These are phyloP conservation scores for Astragalus glycyphyllos DNA, from an alignment of 306 rosid species.

Conservation along the genomic window DNA sequence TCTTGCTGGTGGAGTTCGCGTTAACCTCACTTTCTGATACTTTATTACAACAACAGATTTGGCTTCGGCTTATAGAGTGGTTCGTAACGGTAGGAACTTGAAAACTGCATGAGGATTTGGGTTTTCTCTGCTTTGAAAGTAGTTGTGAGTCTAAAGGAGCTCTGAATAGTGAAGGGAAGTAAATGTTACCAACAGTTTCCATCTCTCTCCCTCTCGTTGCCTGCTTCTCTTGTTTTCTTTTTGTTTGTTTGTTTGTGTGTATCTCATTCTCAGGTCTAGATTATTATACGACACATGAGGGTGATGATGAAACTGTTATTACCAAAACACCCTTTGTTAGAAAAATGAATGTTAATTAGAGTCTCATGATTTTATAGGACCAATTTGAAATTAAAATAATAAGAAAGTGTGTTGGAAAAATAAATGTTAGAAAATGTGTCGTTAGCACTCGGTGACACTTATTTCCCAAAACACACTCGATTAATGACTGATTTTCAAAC, in stretches of 20 bases:
- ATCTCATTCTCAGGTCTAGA: neutral
- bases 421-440: too few relatives aligned
- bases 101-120: constrained; percentile 35
- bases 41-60: constrained; percentile 58
- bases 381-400: too few relatives aligned
- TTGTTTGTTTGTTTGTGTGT: neutral
- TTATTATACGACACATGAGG: constrained; percentile 15
- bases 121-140: constrained; percentile 42
- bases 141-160: constrained; percentile 43
- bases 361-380: too few relatives aligned
- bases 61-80: constrained; percentile 34
- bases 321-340: constrained; percentile 43
- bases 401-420: too few relatives aligned
- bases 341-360: too few relatives aligned
- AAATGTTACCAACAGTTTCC: constrained; percentile 50
- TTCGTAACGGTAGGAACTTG: constrained; percentile 40
- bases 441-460: too few relatives aligned
- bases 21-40: constrained; percentile 64
- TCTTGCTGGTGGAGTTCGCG: constrained; percentile 47
- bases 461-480: too few relatives aligned
- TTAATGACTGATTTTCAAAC: too few relatives aligned
- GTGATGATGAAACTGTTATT: constrained; percentile 10
- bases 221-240: constrained; percentile 2
- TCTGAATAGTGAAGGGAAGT: constrained; percentile 48
- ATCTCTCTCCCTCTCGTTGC: constrained; percentile 41